A percentile compares a stretch with the other conserved stretches of the same genome.
Conservation (phyloP, 2,329 filamentous ascomycete genomes). For the Emergomyces orientalis region DNA sequence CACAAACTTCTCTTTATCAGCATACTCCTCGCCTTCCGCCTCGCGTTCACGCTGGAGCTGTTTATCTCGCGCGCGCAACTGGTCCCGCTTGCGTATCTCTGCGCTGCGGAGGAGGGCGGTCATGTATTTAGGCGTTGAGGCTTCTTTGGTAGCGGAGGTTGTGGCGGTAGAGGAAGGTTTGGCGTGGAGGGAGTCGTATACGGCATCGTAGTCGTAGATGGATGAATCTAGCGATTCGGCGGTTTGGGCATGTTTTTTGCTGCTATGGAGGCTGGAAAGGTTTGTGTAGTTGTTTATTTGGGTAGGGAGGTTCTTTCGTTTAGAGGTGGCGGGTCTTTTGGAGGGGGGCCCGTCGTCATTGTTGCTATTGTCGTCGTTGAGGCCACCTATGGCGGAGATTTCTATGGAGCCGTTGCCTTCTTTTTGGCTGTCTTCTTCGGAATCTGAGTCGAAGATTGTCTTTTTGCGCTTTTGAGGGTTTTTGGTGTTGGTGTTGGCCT, state of each 20-base stretch:
- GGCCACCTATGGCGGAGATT: conserved; percentile 32
- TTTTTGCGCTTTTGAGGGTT: conserved; percentile 41
- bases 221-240: conserved; percentile 38
- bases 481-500: conserved; percentile 16
- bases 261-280: conserved; percentile 39
- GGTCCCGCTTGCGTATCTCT: conserved; percentile 54
- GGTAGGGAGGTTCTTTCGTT: conserved; percentile 8
- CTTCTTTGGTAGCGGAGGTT: conserved; percentile 13
- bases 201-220: conserved; percentile 43
- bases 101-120: conserved; percentile 50
- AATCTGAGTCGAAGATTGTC: conserved; percentile 38
- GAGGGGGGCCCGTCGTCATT: conserved; percentile 19
- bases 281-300: conserved; percentile 29
- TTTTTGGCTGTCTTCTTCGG: conserved; percentile 21
- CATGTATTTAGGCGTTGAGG: conserved; percentile 50
- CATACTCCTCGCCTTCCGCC: conserved; percentile 57
- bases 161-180: conserved; percentile 26
- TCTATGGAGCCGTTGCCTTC: conserved; percentile 20
- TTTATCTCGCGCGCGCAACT: conserved; percentile 52
- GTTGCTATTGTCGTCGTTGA: conserved; percentile 17
- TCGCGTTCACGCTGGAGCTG: conserved; percentile 52
- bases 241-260: conserved; percentile 36
- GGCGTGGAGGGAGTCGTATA: conserved; percentile 41
- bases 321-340: conserved; percentile 18
- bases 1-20: conserved; percentile 59